Evolutionary conservation across 768 basidiomycete genomes (phyloP), one percentile per base, ranked within the genome.

Genomic region (Coprinopsis strossmayeri): DNA sequence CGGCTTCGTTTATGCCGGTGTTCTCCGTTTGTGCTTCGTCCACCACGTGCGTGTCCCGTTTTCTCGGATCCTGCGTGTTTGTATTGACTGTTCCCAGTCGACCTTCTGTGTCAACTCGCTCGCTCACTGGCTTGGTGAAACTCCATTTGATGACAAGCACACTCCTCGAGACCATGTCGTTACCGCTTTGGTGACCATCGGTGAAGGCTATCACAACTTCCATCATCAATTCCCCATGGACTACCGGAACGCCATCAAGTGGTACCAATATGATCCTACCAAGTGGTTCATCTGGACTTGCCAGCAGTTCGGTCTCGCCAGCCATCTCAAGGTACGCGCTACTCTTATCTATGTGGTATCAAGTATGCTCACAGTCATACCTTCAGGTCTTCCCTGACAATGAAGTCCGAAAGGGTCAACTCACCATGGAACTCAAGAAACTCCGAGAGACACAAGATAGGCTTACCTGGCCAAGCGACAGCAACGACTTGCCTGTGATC

Each of bases 191-290:
- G 84, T 82, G 52, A 96, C 93, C 30, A 84, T 94, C 59, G 93
- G 93, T 46, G 93, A 97, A 66, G 93, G 93, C 13, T 97, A 97
- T 72, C 93, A 97, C 75, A 97, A 97, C 68, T 95, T 95, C 80
- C 93, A 97, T 70, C 93, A 97, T 53, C 74, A 84, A 61, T 95
- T 95, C 79, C 93, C 93, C 5, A 91, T 91, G 88, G 93, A 97
- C 66, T 97, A 93, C 72, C 80, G 93, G 21, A 95, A 95, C 60
- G 93, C 93, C 49, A 91, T 95, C 74, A 91, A 76, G 66, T 91
- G 89, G 89, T 89, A 87, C 66, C 89, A 92, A 61, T 92, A 91
- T 59, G 89, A 91, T 61, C 91, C 90, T 9, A 92, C 90, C 28
- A 92, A 92, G 64, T 93, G 91, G 91, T 88, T 91, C 71, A 93